phyloP scores from a whole-genome alignment of 2,329 filamentous ascomycete species.

The Colletotrichum euphorbiae region DNA sequence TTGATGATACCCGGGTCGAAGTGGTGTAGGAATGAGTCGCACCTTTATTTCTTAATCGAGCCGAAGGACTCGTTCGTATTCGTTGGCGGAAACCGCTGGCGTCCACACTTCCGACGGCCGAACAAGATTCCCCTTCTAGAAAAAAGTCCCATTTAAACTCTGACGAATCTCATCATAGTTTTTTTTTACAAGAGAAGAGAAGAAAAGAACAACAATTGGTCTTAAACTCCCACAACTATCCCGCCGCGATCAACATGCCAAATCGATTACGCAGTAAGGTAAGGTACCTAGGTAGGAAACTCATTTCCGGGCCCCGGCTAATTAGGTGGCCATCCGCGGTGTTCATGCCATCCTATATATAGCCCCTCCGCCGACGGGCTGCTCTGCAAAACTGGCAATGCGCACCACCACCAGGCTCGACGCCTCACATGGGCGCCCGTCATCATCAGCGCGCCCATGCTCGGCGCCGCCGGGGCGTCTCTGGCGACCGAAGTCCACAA shows the following conservation, averaged over 20 bases:
- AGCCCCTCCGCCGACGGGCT: conserved; percentile 27
- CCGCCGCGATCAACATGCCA: background rate
- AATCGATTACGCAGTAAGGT: conserved; percentile 34
- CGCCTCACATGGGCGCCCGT: conserved; percentile 27
- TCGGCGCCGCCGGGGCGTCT: conserved; percentile 47
- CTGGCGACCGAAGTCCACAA: conserved; percentile 53
- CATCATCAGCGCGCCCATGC: conserved; percentile 52
- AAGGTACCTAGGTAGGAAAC: no score
- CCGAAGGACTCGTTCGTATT: conserved; percentile 10
- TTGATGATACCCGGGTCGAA: conserved; percentile 33
- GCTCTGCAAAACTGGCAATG: conserved; percentile 34
- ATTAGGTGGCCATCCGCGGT: conserved; percentile 24
- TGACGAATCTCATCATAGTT: background rate
- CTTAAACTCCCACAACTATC: background rate
- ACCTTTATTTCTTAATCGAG: conserved; percentile 23
- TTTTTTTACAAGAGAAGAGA: conserved; percentile 1
- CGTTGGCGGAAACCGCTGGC: background rate
- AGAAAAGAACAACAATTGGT: background rate
- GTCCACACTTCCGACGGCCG: conserved; percentile 1
- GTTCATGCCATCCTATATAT: conserved; percentile 3
- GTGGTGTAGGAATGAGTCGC: conserved; percentile 9
- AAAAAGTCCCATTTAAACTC: conserved; percentile 4
- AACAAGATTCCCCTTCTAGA: conserved; percentile 14
- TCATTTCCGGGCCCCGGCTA: conserved; percentile 21
- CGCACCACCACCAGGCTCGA: background rate